Evolutionary conservation across 345 rosid species (phyloP), one percentile per base, ranked within the genome.

Genomic region (Pistacia vera): DNA sequence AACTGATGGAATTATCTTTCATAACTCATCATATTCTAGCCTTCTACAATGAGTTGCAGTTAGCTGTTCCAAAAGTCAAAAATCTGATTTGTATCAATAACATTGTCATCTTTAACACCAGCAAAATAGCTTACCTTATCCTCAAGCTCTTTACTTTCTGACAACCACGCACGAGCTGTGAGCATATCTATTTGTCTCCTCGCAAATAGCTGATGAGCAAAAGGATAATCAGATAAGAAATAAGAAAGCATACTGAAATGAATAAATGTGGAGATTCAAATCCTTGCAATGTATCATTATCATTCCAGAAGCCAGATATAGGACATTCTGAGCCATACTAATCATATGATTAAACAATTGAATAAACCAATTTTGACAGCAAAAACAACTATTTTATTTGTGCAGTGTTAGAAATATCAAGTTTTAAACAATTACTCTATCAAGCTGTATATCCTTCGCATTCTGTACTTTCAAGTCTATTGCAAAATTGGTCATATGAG

Each of bases 151-250:
- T 77, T 81, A 75, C 81, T 86, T 69, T 88, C 86, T 20, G 84
- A 86, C 28, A 86, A 90, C 98, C 98, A 95, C 28, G 98, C 96
- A 72, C 77, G 87, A 72, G 95, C 88, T 38, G 98, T 93, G 79
- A 89, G 87, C 35, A 76, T 72, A 77, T 93, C 91, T 52, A 95
- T 91, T 75, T 90, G 93, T 79, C 91, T 91, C 90, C 79, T 90
- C 11, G 95, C 89, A 79, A 87, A 80, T 73, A 95, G 63, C 98
- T 91, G 87, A 9, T 0, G n/a, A 73, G 60, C 13, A 20, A 67
- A 62, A 77, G 7, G 70, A 36, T n/a, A 72, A 73, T 77, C 17
- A 62, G 72, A 51, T 30, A 74, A 63, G 58, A 67, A 33, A 68
- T 41, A 5, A 41, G 46, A 41, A 41, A 41, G 8, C 46, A 41